Evolutionary conservation across 768 basidiomycete species (phyloP), one percentile per base, ranked within the genome.

Genomic region (Clitopilus hobsonii): DNA sequence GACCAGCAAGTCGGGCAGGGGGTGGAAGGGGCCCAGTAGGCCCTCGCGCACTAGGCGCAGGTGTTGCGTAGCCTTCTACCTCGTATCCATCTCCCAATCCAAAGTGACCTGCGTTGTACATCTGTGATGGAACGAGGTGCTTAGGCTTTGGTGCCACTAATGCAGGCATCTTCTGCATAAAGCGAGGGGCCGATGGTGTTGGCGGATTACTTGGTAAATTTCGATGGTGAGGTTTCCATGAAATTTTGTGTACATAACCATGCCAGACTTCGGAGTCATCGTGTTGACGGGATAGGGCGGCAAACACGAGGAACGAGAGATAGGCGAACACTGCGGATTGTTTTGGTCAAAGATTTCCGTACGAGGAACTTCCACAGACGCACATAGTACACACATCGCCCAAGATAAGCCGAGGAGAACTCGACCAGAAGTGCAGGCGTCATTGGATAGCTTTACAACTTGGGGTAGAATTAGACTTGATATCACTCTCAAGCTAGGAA

Each of bases 391-490:
- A 24, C 76, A 68, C 38, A 56, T 54, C 10, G 63, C 55, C 66
- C 66, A 67, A 51, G 81, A 74, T 61, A 88, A 86, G 2, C 77
- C 83, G 57, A 83, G 69, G 25, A 89, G 69, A 25, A 85, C 72
- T 45, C 68, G 73, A 20, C 75, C 74, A 7, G 88, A 88, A 5
- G 69, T 66, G 62, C 88, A 91, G 16, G 64, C 54, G 20, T 65
- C 67, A 49, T 49, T 23, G 7, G 56, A 26, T 18, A 56, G 50
- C 14, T 29, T 48, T 20, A 7, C 51, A 14, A 47, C 56, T 60
- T n/a, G n/a, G 29, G 27, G 52, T 2, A 32, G n/a, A 32, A 32
- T 7, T 32, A 7, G 16, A 16, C 30, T 16, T 32, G 8, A 16
- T 28, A 22, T 16, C 58, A 45, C 47, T 23, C 20, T 22, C 54